Evolutionary conservation across 306 rosid genomes (phyloP).

Genomic region (Fragaria nilgerrensis): DNA sequence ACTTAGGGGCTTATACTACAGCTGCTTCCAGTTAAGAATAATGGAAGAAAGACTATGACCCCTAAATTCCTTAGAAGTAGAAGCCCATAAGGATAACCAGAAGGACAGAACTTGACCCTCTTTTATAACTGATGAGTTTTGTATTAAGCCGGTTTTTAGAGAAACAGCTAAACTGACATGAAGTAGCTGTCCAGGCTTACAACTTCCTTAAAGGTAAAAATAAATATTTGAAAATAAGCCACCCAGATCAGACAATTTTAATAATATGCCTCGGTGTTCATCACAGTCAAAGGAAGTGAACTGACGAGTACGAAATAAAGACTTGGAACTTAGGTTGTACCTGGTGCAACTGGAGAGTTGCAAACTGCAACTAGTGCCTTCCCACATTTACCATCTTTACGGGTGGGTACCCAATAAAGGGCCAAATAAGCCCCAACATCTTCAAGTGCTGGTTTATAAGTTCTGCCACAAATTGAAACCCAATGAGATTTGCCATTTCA

Average conservation of each 20-base stretch:
- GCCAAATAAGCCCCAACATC: slow-evolving; percentile 83
- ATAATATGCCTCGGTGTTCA: not conserved
- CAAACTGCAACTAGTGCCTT: slow-evolving; percentile 67
- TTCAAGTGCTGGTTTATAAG: slow-evolving; percentile 66
- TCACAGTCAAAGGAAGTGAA: not conserved
- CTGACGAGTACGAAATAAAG: slow-evolving; percentile 4
- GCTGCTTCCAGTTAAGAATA: no score
- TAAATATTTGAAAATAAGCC: not conserved
- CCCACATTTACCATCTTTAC: slow-evolving; percentile 74
- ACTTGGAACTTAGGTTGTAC: slow-evolving; percentile 37
- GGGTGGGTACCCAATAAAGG: slow-evolving; percentile 82
- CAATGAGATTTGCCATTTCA: slow-evolving; percentile 21
- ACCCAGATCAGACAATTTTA: slow-evolving; percentile 3
- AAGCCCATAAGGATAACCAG: no score
- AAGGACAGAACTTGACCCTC: no score
- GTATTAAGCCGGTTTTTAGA: not conserved
- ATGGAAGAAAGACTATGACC: no score
- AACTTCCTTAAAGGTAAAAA: slow-evolving; percentile 1
- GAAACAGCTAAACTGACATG: not conserved
- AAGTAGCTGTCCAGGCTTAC: slow-evolving; percentile 12
- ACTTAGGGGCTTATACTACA: no score
- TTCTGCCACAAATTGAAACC: slow-evolving; percentile 45
- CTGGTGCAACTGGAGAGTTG: slow-evolving; percentile 67
- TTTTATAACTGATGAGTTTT: not conserved
- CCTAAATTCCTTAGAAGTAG: no score